Evolutionary conservation across 2,329 filamentous ascomycete species (phyloP).

Genomic region (Pseudogymnoascus sp.): DNA sequence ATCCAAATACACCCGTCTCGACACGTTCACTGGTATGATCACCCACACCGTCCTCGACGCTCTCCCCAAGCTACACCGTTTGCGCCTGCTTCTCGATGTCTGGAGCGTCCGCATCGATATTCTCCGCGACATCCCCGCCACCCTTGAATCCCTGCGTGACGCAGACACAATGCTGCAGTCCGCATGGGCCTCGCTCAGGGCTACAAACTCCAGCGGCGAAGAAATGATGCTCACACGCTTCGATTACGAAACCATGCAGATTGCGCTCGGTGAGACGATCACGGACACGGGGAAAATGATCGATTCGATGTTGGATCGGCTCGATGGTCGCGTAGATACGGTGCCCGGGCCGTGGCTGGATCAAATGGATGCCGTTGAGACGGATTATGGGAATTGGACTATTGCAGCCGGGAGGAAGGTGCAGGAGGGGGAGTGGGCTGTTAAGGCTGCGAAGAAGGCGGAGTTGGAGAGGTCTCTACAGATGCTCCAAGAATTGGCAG

Average conservation of each 20-base stretch:
- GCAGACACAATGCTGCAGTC: conserved; percentile 57
- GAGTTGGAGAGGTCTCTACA: conserved; percentile 26
- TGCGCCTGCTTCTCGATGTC: conserved; percentile 64
- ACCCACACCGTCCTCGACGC: conserved; percentile 88
- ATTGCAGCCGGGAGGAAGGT: conserved; percentile 68
- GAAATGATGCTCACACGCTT: conserved; percentile 12
- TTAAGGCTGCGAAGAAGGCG: conserved; percentile 19
- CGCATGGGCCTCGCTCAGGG: conserved; percentile 48
- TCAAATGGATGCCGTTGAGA: conserved; percentile 72
- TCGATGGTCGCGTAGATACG: conserved; percentile 78
- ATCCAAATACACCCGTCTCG: conserved; percentile 60
- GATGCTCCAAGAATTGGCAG: conserved; percentile 15
- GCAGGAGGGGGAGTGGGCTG: conserved; percentile 55
- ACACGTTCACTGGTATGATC: conserved; percentile 83
- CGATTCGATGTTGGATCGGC: conserved; percentile 77
- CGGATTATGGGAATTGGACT: conserved; percentile 72
- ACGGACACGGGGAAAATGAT: conserved; percentile 62
- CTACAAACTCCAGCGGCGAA: conserved; percentile 1
- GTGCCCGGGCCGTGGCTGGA: conserved; percentile 85
- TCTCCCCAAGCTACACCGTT: conserved; percentile 68
- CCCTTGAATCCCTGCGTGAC: conserved; percentile 60
- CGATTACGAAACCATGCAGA: conserved; percentile 48
- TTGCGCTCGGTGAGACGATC: conserved; percentile 61
- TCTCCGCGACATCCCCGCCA: conserved; percentile 62
- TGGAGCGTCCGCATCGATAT: conserved; percentile 76